Evolutionary conservation across 345 rosid genomes (phyloP).

Genomic region (Sonneratia caseolaris): DNA sequence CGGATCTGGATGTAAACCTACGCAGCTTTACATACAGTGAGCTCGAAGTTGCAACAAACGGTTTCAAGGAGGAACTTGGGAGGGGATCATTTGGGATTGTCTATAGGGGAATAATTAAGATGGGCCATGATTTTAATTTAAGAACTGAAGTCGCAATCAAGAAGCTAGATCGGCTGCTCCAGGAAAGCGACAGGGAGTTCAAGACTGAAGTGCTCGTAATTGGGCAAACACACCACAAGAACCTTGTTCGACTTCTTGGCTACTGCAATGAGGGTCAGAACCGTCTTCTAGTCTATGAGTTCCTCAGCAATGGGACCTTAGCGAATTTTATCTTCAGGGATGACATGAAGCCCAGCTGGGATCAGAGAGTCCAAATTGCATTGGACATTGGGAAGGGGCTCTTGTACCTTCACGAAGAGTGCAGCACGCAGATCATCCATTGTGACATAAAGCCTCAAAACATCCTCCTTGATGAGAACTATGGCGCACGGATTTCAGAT

Average conservation of each 20-base stretch:
- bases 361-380: slow-evolving; percentile 14
- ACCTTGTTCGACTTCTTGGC: slow-evolving; percentile 9
- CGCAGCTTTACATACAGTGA: slow-evolving; percentile 21
- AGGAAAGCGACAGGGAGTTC: slow-evolving; percentile 10
- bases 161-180: not conserved
- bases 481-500: slow-evolving; percentile 8
- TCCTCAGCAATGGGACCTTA: slow-evolving; percentile 4
- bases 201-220: slow-evolving; percentile 12
- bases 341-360: slow-evolving; percentile 14
- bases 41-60: slow-evolving; percentile 22
- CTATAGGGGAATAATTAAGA: slow-evolving; percentile 1
- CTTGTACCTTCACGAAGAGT: slow-evolving; percentile 20
- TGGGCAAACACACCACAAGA: slow-evolving; percentile 13
- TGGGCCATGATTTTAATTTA: not conserved
- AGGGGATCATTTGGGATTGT: slow-evolving; percentile 13
- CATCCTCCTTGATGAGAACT: slow-evolving; percentile 12
- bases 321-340: not conserved
- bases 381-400: slow-evolving; percentile 16
- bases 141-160: slow-evolving; percentile 5
- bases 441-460: slow-evolving; percentile 14
- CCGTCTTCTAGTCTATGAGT: slow-evolving; percentile 7
- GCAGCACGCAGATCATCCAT: slow-evolving; percentile 14
- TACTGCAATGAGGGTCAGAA: slow-evolving; percentile 11
- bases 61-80: slow-evolving; percentile 34
- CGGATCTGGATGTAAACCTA: slow-evolving; percentile 14